phyloP scores from a whole-genome alignment of 768 basidiomycete species.

The Mycena belliarum region DNA sequence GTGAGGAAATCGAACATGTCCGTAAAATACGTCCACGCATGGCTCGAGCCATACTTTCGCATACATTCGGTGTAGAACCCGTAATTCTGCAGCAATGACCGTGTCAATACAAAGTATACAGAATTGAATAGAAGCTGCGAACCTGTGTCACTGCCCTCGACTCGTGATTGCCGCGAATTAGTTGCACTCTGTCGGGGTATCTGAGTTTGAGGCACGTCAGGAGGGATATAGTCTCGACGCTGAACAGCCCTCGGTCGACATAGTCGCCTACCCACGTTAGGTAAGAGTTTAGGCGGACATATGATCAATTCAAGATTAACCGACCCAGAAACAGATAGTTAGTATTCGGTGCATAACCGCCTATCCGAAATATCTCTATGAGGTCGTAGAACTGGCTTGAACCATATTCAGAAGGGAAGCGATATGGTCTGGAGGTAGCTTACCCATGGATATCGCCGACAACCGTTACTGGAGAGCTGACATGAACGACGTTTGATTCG shows the following conservation, averaged over 20 bases:
- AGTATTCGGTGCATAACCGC: conserved; percentile 92
- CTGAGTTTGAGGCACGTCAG: conserved; percentile 95
- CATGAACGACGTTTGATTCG: conserved; percentile 97
- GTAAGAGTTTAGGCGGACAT: not conserved
- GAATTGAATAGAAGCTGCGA: conserved; percentile 40
- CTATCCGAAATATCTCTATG: conserved; percentile 98
- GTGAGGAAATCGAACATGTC: conserved; percentile 99
- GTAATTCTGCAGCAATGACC: conserved; percentile 76
- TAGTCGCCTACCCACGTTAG: conserved; percentile 75
- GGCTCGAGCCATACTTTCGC: conserved; percentile 92
- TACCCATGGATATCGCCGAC: conserved; percentile 99
- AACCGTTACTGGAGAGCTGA: conserved; percentile 96
- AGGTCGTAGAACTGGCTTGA: conserved; percentile 97
- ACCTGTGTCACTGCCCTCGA: conserved; percentile 97
- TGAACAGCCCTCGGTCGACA: conserved; percentile 96
- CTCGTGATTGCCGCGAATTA: conserved; percentile 98
- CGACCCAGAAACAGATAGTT: conserved; percentile 97
- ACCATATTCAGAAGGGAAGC: conserved; percentile 38
- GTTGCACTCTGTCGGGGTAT: conserved; percentile 94
- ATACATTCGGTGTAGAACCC: conserved; percentile 99
- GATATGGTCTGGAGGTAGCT: conserved; percentile 13
- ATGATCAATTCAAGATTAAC: conserved; percentile 39
- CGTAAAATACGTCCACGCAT: conserved; percentile 99
- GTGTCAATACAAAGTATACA: too few relatives aligned
- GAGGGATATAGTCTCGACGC: conserved; percentile 97